phyloP scores from a whole-genome alignment of 2,329 filamentous ascomycete species.

The Phoma sp. region DNA sequence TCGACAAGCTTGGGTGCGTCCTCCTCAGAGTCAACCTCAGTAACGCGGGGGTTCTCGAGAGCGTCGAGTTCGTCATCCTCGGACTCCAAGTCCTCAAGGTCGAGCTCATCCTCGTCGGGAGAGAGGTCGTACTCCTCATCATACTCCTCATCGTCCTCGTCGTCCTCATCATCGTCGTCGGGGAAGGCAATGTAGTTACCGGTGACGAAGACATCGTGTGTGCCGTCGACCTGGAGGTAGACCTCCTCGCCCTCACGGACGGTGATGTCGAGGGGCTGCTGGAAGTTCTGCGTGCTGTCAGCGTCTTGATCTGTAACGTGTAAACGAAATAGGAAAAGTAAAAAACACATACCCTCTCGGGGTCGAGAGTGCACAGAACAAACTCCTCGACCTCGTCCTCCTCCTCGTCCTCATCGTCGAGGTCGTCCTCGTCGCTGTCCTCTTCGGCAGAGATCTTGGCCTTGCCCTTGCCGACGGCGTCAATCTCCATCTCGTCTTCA shows the following conservation, averaged over 20 bases:
- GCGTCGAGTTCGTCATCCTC: conserved; percentile 59
- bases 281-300: conserved; percentile 74
- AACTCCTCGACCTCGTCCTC: conserved; percentile 78
- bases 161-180: conserved; percentile 64
- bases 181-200: conserved; percentile 90
- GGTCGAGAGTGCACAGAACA: conserved; percentile 94
- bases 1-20: conserved; percentile 62
- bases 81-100: conserved; percentile 57
- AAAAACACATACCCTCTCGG: conserved; percentile 73
- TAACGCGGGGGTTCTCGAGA: conserved; percentile 79
- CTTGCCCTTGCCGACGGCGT: conserved; percentile 58
- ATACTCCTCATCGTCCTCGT: conserved; percentile 66
- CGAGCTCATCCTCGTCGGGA: conserved; percentile 79
- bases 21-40: conserved; percentile 80
- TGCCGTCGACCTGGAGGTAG: conserved; percentile 90
- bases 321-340: conserved; percentile 33
- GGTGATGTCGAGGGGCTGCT: conserved; percentile 93
- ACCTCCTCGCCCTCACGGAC: conserved; percentile 87
- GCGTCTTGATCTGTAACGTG: conserved; percentile 20
- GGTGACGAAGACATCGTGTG: conserved; percentile 88
- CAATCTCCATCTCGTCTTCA: conserved; percentile 77
- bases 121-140: conserved; percentile 75
- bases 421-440: conserved; percentile 63
- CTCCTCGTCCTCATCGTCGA: conserved; percentile 46
- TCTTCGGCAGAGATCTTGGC: conserved; percentile 72